These are phyloP conservation scores for Dalbergia oliveri DNA, from an alignment of 306 rosid genomes.

Conservation along the genomic window DNA sequence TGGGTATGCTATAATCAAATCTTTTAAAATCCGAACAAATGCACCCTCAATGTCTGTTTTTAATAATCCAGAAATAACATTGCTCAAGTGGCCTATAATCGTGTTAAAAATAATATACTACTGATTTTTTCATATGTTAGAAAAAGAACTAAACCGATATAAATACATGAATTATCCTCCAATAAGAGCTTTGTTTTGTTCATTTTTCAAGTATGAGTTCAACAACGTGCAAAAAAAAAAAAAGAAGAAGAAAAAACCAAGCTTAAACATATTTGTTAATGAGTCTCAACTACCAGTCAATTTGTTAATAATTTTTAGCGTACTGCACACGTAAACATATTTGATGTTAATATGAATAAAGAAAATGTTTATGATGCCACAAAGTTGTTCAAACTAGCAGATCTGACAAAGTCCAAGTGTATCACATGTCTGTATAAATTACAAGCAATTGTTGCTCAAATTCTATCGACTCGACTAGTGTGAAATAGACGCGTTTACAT, in stretches of 20 bases:
- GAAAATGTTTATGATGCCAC: not conserved
- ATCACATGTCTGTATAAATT: too few relatives aligned
- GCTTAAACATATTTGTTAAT: not conserved
- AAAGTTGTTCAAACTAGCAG: not conserved
- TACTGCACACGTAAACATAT: not conserved
- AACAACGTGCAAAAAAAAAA: not conserved
- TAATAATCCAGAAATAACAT: too few relatives aligned
- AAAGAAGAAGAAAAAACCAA: too few relatives aligned
- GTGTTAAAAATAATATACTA: not conserved
- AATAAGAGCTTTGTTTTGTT: not conserved
- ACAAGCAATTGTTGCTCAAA: not conserved
- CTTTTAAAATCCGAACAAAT: too few relatives aligned
- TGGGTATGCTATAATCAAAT: too few relatives aligned
- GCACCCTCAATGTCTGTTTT: too few relatives aligned
- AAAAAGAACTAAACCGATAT: too few relatives aligned
- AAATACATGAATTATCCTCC: too few relatives aligned
- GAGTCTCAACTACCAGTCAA: not conserved
- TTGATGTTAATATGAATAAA: too few relatives aligned
- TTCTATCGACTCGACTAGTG: not conserved
- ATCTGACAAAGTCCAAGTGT: not conserved
- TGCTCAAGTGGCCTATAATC: not conserved
- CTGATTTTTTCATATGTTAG: too few relatives aligned
- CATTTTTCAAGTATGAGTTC: not conserved
- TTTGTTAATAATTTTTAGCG: not conserved
- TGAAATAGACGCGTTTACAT: not conserved